Conservation (phyloP, 2,329 filamentous ascomycete species). For the Coniella vitis region DNA sequence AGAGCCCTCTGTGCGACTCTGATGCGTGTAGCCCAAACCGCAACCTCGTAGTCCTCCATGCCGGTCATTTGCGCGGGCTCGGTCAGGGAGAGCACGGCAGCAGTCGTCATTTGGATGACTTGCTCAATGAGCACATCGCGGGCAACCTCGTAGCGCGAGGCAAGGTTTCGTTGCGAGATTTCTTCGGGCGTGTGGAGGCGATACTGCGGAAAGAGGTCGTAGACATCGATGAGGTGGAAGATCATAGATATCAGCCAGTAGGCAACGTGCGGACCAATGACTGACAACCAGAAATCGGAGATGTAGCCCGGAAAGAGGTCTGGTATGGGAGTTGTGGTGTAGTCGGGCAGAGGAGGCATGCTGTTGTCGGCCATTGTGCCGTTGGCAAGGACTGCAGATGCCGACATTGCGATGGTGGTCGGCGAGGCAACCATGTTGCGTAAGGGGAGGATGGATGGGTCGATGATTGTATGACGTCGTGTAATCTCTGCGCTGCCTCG, state of each 20-base stretch:
- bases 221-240: conserved; percentile 82
- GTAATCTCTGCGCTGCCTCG: no score
- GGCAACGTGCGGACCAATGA: conserved; percentile 69
- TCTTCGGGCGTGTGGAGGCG: conserved; percentile 92
- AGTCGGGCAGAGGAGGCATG: conserved; percentile 80
- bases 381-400: conserved; percentile 39
- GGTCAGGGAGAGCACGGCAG: conserved; percentile 58
- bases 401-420: conserved; percentile 32
- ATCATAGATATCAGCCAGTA: conserved; percentile 85
- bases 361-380: conserved; percentile 46
- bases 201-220: conserved; percentile 84
- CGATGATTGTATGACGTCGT: no score
- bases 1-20: conserved; percentile 73
- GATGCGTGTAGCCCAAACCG: conserved; percentile 81
- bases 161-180: conserved; percentile 79
- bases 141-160: conserved; percentile 75
- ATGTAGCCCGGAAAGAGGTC: conserved; percentile 65
- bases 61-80: conserved; percentile 71
- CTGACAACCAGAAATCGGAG: conserved; percentile 72
- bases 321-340: conserved; percentile 62
- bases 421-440: conserved; percentile 35
- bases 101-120: conserved; percentile 73
- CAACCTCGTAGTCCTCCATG: conserved; percentile 77
- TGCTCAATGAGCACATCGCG: conserved; percentile 91
- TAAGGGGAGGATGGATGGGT: neutral